Evolutionary conservation across 257 asterid genomes (phyloP).

Genomic region (Lavandula angustifolia): DNA sequence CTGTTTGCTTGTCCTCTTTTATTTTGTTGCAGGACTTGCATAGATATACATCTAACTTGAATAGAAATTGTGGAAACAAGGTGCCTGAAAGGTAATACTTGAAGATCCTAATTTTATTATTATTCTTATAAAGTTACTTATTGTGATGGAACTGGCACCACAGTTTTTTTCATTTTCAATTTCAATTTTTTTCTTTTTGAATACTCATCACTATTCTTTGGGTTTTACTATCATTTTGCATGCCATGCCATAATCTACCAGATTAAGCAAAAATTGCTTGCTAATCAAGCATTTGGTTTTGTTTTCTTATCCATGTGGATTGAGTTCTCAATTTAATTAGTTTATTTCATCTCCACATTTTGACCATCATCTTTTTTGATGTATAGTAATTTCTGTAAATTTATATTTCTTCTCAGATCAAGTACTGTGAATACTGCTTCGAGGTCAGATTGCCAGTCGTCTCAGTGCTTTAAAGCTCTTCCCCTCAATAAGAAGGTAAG

Average conservation of each 20-base stretch:
- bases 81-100: conserved; percentile 62
- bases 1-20: conserved; percentile 24
- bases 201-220: too few relatives aligned
- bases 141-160: not conserved
- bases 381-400: not conserved
- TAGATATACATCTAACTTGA: conserved; percentile 36
- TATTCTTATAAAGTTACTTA: not conserved
- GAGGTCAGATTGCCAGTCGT: conserved; percentile 42
- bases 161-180: not conserved
- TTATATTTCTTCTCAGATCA: conserved; percentile 37
- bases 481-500: conserved; percentile 78
- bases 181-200: too few relatives aligned
- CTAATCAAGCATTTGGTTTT: not conserved
- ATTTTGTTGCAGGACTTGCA: conserved; percentile 52
- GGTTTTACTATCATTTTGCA: too few relatives aligned
- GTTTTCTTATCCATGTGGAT: not conserved
- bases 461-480: conserved; percentile 76
- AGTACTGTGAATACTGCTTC: conserved; percentile 42
- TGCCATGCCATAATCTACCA: too few relatives aligned
- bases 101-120: conserved; percentile 25
- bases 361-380: not conserved
- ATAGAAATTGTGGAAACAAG: conserved; percentile 46
- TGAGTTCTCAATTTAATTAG: not conserved
- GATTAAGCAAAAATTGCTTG: conserved; percentile 5
- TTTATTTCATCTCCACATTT: conserved; percentile 15